Conservation (phyloP, 2,329 filamentous ascomycete genomes). For the Cytospora piceae region DNA sequence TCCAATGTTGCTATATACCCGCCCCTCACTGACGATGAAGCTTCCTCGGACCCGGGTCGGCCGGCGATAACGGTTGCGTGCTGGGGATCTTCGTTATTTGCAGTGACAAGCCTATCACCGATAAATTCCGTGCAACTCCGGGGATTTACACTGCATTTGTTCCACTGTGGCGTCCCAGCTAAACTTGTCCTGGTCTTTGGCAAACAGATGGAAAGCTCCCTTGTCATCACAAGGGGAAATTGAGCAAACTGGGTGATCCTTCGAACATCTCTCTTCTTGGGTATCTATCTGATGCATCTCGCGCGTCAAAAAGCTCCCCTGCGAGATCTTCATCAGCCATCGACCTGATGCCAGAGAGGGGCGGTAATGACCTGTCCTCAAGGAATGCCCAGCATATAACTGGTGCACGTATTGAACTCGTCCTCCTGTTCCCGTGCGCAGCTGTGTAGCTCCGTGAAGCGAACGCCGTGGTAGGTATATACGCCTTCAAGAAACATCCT, state of each 20-base stretch:
- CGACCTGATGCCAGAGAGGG: slow-evolving; percentile 9
- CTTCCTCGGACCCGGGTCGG: background rate
- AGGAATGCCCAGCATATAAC: slow-evolving; percentile 3
- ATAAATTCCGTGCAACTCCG: background rate
- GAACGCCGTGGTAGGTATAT: background rate
- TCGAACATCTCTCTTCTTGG: slow-evolving; percentile 11
- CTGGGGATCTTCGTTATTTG: background rate
- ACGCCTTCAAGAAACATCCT: background rate
- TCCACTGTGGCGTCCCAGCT: background rate
- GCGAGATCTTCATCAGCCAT: slow-evolving; percentile 20
- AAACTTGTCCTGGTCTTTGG: background rate
- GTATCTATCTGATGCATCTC: slow-evolving; percentile 24
- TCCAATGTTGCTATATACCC: background rate
- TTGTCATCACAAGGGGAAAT: background rate
- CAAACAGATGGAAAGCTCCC: background rate
- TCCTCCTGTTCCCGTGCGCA: background rate
- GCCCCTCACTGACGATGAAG: background rate
- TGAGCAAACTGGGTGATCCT: background rate
- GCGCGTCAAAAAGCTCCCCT: slow-evolving; percentile 12
- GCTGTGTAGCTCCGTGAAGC: background rate
- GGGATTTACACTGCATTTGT: background rate
- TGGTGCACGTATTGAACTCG: background rate
- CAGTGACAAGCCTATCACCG: background rate
- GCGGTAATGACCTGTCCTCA: background rate
- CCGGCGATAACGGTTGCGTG: background rate